Percentiles rank a stretch among this genome's conserved stretches.
These are phyloP conservation scores for Phytophthora meadii DNA, from an alignment of 352 stramenopile species.

Conservation along the genomic window DNA sequence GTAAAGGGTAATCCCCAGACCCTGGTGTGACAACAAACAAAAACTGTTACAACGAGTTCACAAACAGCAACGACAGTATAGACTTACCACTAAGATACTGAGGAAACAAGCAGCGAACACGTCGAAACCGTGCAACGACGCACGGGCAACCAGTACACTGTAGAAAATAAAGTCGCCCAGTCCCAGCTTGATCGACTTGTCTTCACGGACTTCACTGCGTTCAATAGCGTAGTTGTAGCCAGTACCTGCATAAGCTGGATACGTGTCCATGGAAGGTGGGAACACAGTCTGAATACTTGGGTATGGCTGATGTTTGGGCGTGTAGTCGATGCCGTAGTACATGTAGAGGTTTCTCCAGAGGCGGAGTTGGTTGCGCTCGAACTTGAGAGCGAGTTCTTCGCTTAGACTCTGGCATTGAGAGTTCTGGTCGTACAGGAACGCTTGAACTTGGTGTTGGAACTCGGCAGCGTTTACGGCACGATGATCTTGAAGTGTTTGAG, in stretches of 20 bases:
- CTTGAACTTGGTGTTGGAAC: conserved; percentile 46
- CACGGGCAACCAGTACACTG: conserved; percentile 95
- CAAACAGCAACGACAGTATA: background rate
- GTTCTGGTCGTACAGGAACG: conserved; percentile 54
- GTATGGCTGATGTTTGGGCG: conserved; percentile 43
- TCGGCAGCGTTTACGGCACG: conserved; percentile 9
- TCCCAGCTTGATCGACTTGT: conserved; percentile 90
- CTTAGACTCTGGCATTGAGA: conserved; percentile 40
- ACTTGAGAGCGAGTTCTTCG: conserved; percentile 40
- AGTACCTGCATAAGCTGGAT: conserved; percentile 27
- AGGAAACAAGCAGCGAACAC: conserved; percentile 93
- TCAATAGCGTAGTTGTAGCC: conserved; percentile 20
- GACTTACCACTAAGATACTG: conserved; percentile 88
- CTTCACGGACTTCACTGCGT: conserved; percentile 36
- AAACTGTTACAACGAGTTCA: background rate
- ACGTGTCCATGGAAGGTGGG: conserved; percentile 24
- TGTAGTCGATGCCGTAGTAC: conserved; percentile 48
- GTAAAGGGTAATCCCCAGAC: conserved; percentile 92
- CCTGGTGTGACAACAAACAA: conserved; percentile 34
- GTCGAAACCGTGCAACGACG: conserved; percentile 92
- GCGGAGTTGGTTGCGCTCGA: conserved; percentile 37
- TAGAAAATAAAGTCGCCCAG: conserved; percentile 99
- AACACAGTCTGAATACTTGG: conserved; percentile 37
- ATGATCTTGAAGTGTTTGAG: background rate
- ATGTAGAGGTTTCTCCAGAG: conserved; percentile 59